A percentile compares a stretch with the other conserved stretches of the same genome.
phyloP scores from a whole-genome alignment of 257 asterid species.

The Solanum ossicruentum region DNA sequence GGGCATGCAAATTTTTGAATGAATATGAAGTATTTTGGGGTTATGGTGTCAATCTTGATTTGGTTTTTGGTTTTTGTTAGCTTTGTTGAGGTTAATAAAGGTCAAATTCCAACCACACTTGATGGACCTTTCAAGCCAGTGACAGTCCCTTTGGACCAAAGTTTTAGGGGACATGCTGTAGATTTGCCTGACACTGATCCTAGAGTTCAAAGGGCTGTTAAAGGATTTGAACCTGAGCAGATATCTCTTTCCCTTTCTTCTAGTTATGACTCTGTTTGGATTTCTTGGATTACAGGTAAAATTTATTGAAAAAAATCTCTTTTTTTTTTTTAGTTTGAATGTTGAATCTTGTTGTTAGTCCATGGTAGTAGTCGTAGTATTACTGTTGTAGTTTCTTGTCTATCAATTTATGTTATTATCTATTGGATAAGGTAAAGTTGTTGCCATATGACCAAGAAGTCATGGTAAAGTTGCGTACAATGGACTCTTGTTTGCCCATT shows the following conservation, averaged over 20 bases:
- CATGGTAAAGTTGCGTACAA: too few relatives aligned
- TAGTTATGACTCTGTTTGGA: constrained; percentile 61
- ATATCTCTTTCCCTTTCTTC: constrained; percentile 79
- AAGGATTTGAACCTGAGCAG: constrained; percentile 77
- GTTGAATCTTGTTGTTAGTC: not conserved
- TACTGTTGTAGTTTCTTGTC: not conserved
- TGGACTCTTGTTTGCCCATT: too few relatives aligned
- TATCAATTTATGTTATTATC: not conserved
- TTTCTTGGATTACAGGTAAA: constrained; percentile 92
- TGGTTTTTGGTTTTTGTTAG: not conserved
- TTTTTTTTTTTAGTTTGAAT: not conserved
- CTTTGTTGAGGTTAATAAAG: constrained; percentile 8
- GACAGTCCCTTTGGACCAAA: constrained; percentile 52
- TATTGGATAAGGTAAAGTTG: too few relatives aligned
- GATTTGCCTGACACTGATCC: constrained; percentile 85
- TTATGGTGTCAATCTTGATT: not conserved
- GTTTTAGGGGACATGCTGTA: constrained; percentile 63
- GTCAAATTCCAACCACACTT: constrained; percentile 55
- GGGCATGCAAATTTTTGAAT: not conserved
- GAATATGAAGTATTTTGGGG: constrained; percentile 3
- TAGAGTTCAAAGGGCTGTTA: constrained; percentile 53
- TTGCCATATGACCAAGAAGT: rapidly evolving
- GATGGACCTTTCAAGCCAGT: constrained; percentile 86
- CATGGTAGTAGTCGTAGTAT: not conserved
- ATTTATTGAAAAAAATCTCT: too few relatives aligned